These are phyloP conservation scores for Remersonia thermophila DNA, from an alignment of 2,329 filamentous ascomycete genomes.

Conservation along the genomic window DNA sequence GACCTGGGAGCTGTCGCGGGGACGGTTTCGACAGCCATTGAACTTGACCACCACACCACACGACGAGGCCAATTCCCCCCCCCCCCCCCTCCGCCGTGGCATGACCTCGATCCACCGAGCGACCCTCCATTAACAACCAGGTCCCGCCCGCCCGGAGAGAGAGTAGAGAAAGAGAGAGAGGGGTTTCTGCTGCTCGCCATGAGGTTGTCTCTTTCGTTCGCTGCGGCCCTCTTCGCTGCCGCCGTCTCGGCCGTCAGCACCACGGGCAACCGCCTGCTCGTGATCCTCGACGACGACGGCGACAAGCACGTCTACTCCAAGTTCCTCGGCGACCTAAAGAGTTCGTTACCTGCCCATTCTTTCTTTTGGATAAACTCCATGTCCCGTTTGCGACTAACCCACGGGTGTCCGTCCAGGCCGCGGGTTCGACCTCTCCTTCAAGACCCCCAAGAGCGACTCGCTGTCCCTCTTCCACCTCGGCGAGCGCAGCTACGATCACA, in stretches of 20 bases:
- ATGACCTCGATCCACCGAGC: constrained; percentile 9
- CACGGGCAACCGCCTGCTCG: constrained; percentile 67
- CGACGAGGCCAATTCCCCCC: constrained; percentile 4
- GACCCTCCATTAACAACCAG: constrained; percentile 14
- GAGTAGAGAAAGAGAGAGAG: constrained; percentile 7
- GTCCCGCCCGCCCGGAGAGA: constrained; percentile 5
- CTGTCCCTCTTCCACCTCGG: constrained; percentile 75
- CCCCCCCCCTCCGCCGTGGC: too few relatives aligned
- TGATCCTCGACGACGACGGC: constrained; percentile 69
- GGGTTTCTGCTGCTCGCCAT: constrained; percentile 35
- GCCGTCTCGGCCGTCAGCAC: constrained; percentile 66
- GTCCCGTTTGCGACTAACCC: not conserved
- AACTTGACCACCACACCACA: too few relatives aligned
- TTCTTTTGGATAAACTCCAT: not conserved
- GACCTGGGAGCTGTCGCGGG: constrained; percentile 6
- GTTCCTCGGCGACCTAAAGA: constrained; percentile 61
- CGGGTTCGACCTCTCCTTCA: constrained; percentile 69
- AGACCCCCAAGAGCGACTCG: constrained; percentile 69
- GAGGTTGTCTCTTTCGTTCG: constrained; percentile 61
- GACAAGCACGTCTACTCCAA: constrained; percentile 76
- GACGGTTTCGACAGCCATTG: too few relatives aligned
- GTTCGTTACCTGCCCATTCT: constrained; percentile 28
- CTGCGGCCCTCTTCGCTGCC: constrained; percentile 54
- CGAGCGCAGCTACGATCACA: constrained; percentile 80
- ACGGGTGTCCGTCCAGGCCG: constrained; percentile 51